These are phyloP conservation scores for Trichoderma harzianum DNA, from an alignment of 2,329 filamentous ascomycete species.

Conservation along the genomic window DNA sequence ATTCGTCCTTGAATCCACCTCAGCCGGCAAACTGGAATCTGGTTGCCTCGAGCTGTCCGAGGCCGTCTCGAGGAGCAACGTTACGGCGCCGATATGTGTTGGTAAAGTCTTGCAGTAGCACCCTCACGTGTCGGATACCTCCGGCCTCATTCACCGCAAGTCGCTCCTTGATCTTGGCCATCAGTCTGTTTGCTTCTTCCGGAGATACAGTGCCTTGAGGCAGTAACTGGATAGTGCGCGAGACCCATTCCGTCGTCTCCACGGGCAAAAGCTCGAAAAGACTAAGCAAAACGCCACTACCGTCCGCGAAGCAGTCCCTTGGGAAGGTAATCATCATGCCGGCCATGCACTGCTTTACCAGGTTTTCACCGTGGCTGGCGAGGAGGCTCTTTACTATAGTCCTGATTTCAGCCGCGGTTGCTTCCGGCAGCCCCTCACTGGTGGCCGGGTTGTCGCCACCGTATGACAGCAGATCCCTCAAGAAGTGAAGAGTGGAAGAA, in stretches of 20 bases:
- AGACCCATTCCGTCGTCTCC: conserved; percentile 78
- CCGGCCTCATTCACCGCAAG: conserved; percentile 61
- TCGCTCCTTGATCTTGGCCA: conserved; percentile 76
- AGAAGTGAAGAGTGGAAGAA: conserved; percentile 86
- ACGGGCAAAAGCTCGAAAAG: conserved; percentile 83
- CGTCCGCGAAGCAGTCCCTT: conserved; percentile 90
- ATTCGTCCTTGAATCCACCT: conserved; percentile 8
- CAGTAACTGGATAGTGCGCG: conserved; percentile 77
- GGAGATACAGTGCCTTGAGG: conserved; percentile 78
- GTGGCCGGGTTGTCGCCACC: conserved; percentile 70
- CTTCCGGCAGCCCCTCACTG: conserved; percentile 53
- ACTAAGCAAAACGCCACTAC: conserved; percentile 84
- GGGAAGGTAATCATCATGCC: conserved; percentile 99
- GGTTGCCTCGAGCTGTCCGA: conserved; percentile 81
- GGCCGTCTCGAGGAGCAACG: conserved; percentile 87
- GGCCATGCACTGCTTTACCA: conserved; percentile 86
- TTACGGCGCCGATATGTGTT: conserved; percentile 91
- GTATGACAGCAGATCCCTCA: conserved; percentile 87
- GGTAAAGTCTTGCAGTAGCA: conserved; percentile 91
- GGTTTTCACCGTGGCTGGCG: conserved; percentile 64
- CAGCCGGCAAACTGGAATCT: conserved; percentile 73
- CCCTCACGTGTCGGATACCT: conserved; percentile 71
- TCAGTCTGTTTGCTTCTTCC: conserved; percentile 74
- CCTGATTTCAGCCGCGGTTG: conserved; percentile 67
- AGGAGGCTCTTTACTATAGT: conserved; percentile 71